Conservation (phyloP, 1,139 yeast genomes). For the Geotrichum candidum region DNA sequence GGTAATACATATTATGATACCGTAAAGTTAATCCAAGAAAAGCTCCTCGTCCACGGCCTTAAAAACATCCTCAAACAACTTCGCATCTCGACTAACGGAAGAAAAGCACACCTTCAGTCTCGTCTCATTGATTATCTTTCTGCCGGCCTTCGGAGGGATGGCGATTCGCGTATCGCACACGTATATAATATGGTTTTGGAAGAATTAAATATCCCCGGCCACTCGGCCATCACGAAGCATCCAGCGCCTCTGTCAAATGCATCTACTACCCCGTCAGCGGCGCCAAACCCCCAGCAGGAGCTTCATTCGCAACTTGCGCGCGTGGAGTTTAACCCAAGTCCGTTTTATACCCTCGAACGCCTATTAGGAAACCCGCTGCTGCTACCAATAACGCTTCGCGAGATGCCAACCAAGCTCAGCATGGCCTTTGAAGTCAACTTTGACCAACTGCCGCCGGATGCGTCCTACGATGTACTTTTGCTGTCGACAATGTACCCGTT, state of each 20-base stretch:
- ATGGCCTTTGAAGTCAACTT: slow-evolving; percentile 11
- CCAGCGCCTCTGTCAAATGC: not conserved
- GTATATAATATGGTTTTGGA: slow-evolving; percentile 6
- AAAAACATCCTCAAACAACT: slow-evolving; percentile 27
- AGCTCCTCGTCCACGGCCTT: slow-evolving; percentile 30
- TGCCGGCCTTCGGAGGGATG: slow-evolving; percentile 11
- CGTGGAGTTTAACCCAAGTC: slow-evolving; percentile 27
- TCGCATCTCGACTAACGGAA: slow-evolving; percentile 28
- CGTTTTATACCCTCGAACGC: slow-evolving; percentile 28
- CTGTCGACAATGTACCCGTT: slow-evolving; percentile 20
- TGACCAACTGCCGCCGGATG: not conserved
- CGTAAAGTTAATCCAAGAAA: slow-evolving; percentile 10
- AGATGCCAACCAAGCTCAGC: slow-evolving; percentile 18
- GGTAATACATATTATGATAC: slow-evolving; percentile 6
- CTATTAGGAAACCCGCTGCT: slow-evolving; percentile 25
- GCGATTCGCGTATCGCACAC: not conserved
- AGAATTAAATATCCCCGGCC: slow-evolving; percentile 5
- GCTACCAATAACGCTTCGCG: slow-evolving; percentile 23
- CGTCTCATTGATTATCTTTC: slow-evolving; percentile 25
- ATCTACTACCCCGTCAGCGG: not conserved
- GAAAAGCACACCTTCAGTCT: slow-evolving; percentile 30
- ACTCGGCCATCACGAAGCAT: not conserved
- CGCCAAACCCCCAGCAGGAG: not conserved
- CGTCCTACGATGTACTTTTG: slow-evolving; percentile 19
- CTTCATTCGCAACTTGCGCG: not conserved